Percentiles rank a stretch among this genome's conserved stretches.
These are phyloP conservation scores for Platismatia glauca DNA, from an alignment of 495 filamentous ascomycete genomes.

Conservation along the genomic window DNA sequence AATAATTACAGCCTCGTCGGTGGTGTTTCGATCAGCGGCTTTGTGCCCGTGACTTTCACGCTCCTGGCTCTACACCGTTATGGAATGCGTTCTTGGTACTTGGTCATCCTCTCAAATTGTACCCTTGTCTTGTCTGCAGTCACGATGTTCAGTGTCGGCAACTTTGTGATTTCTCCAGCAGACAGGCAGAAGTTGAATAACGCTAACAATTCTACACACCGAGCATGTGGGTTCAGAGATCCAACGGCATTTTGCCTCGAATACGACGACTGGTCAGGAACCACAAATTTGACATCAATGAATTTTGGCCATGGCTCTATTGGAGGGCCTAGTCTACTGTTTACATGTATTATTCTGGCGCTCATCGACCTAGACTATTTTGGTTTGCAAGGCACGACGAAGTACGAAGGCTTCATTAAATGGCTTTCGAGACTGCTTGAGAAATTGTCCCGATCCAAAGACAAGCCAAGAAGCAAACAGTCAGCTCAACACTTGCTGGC, in stretches of 20 bases:
- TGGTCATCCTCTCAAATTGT: constrained; percentile 4
- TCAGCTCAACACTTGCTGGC: too few relatives aligned
- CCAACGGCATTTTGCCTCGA: neutral
- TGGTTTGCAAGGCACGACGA: too few relatives aligned
- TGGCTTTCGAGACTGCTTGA: too few relatives aligned
- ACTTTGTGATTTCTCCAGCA: neutral
- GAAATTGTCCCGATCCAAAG: too few relatives aligned
- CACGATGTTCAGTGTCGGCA: neutral
- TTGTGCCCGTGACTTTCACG: neutral
- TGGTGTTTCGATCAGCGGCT: constrained; percentile 2
- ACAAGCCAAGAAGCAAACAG: too few relatives aligned
- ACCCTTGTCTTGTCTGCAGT: neutral
- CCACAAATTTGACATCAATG: neutral
- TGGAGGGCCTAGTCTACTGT: neutral
- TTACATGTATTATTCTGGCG: too few relatives aligned
- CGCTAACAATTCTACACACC: neutral
- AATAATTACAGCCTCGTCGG: constrained; percentile 1
- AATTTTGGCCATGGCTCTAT: neutral
- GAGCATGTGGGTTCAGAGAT: neutral
- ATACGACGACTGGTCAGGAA: neutral
- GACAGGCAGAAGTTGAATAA: neutral
- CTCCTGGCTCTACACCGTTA: neutral
- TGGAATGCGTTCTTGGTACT: constrained; percentile 1
- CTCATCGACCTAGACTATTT: too few relatives aligned
- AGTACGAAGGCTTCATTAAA: too few relatives aligned